A percentile compares a stretch with the other conserved stretches of the same genome.
Conservation (phyloP, 495 filamentous ascomycete species). For the Lophium mytilinum region DNA sequence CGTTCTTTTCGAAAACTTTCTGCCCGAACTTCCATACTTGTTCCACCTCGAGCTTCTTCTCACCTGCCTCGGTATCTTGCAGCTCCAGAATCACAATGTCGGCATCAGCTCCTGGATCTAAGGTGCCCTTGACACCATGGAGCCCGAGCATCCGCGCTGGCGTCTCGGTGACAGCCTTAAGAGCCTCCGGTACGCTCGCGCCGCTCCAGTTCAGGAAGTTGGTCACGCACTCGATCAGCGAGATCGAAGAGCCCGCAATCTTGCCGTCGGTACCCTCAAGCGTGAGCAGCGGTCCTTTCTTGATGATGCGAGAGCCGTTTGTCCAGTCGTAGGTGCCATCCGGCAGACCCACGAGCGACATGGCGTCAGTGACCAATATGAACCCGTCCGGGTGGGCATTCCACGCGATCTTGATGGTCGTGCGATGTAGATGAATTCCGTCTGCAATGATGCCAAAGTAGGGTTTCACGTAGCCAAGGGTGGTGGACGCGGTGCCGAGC, state of each 20-base stretch:
- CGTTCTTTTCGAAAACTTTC: constrained; percentile 20
- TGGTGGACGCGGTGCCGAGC: constrained; percentile 38
- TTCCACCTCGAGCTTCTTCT: constrained; percentile 51
- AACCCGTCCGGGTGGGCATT: constrained; percentile 54
- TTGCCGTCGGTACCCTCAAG: constrained; percentile 57
- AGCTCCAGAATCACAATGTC: constrained; percentile 67
- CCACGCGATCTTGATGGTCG: constrained; percentile 54
- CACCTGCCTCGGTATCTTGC: constrained; percentile 36
- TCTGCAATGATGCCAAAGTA: constrained; percentile 61
- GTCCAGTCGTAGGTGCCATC: constrained; percentile 75
- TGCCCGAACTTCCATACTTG: constrained; percentile 71
- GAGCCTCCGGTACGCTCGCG: constrained; percentile 51
- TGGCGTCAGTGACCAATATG: constrained; percentile 62
- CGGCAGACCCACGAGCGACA: constrained; percentile 57
- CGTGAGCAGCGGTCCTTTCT: constrained; percentile 57
- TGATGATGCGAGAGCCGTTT: constrained; percentile 63
- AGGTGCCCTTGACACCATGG: constrained; percentile 54
- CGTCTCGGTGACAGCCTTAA: constrained; percentile 62
- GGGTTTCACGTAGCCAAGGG: constrained; percentile 33
- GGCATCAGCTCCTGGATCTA: constrained; percentile 66
- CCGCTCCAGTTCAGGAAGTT: constrained; percentile 71
- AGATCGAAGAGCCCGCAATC: constrained; percentile 66
- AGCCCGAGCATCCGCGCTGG: constrained; percentile 68
- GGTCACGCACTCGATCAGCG: constrained; percentile 69
- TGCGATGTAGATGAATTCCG: constrained; percentile 59